Percentiles rank a stretch among this genome's conserved stretches.
Evolutionary conservation across 352 stramenopile species (phyloP).

Genomic region (Phytophthora chlamydospora): DNA sequence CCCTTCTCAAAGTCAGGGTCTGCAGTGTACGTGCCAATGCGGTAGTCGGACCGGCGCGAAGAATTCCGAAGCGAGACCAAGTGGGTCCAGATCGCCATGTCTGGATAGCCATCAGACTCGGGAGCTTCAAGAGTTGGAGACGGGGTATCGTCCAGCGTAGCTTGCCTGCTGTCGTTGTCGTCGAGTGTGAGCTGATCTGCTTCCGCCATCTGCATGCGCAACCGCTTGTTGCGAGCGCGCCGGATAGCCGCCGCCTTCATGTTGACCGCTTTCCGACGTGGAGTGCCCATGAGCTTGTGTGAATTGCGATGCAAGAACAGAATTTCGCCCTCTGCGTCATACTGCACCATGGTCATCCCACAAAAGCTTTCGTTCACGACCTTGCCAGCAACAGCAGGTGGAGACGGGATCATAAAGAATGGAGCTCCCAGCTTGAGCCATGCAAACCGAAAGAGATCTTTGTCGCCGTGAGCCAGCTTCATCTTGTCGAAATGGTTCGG

Average conservation of each 20-base stretch:
- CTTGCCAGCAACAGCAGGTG: slow-evolving; percentile 44
- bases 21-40: slow-evolving; percentile 55
- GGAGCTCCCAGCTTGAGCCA: slow-evolving; percentile 50
- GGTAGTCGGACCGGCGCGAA: slow-evolving; percentile 45
- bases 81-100: slow-evolving; percentile 69
- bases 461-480: slow-evolving; percentile 54
- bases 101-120: slow-evolving; percentile 35
- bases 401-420: slow-evolving; percentile 54
- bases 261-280: slow-evolving; percentile 25
- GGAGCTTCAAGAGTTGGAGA: slow-evolving; percentile 26
- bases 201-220: slow-evolving; percentile 35
- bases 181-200: slow-evolving; percentile 20
- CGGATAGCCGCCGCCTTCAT: slow-evolving; percentile 33
- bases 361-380: slow-evolving; percentile 48
- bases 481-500: slow-evolving; percentile 44
- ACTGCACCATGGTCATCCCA: slow-evolving; percentile 57
- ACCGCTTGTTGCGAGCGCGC: slow-evolving; percentile 27
- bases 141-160: slow-evolving; percentile 15
- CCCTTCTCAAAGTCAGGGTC: slow-evolving; percentile 41
- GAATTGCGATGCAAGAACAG: slow-evolving; percentile 62
- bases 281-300: slow-evolving; percentile 43
- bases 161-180: background rate
- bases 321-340: slow-evolving; percentile 38
- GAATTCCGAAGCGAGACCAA: slow-evolving; percentile 59
- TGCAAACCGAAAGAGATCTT: slow-evolving; percentile 64